A percentile compares a stretch with the other conserved stretches of the same genome.
Evolutionary conservation across 2,329 filamentous ascomycete genomes (phyloP).

Genomic region (Colletotrichum chlorophyti): DNA sequence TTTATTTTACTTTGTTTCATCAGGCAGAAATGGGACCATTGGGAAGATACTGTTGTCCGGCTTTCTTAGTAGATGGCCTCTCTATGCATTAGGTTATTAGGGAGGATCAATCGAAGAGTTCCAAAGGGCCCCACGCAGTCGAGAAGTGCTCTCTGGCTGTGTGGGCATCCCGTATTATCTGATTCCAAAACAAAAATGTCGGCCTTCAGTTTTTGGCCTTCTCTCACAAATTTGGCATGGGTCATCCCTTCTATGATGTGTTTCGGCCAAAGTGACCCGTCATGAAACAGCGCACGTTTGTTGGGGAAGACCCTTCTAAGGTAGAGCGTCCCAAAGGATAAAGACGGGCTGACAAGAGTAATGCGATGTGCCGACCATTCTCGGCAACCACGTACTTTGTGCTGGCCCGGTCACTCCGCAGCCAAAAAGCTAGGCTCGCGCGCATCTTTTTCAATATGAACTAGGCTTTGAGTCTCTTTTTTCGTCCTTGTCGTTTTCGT

Average conservation of each 20-base stretch:
- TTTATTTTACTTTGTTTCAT: no score
- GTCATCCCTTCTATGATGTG: slow-evolving; percentile 3
- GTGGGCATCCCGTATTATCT: slow-evolving; percentile 3
- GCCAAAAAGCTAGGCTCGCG: neutral
- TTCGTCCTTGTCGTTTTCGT: no score
- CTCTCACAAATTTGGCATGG: neutral
- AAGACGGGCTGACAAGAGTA: slow-evolving; percentile 7
- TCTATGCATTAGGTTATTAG: slow-evolving; percentile 23
- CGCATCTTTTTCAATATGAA: neutral
- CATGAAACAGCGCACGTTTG: slow-evolving; percentile 21
- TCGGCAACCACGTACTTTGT: slow-evolving; percentile 1
- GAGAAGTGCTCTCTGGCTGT: slow-evolving; percentile 28
- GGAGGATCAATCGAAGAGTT: slow-evolving; percentile 27
- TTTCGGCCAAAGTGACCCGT: slow-evolving; percentile 23
- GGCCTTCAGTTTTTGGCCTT: neutral
- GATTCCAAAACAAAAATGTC: no score
- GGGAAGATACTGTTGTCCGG: slow-evolving; percentile 3
- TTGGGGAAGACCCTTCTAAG: slow-evolving; percentile 13
- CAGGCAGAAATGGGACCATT: slow-evolving; percentile 14
- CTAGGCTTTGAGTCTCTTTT: no score
- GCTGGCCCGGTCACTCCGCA: neutral
- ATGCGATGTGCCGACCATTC: neutral
- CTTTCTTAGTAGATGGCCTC: slow-evolving; percentile 19
- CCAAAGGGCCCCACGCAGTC: slow-evolving; percentile 13
- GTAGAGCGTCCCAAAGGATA: neutral